A percentile compares a stretch with the other conserved stretches of the same genome.
Evolutionary conservation across 306 rosid species (phyloP).

Genomic region (Vigna radiata): DNA sequence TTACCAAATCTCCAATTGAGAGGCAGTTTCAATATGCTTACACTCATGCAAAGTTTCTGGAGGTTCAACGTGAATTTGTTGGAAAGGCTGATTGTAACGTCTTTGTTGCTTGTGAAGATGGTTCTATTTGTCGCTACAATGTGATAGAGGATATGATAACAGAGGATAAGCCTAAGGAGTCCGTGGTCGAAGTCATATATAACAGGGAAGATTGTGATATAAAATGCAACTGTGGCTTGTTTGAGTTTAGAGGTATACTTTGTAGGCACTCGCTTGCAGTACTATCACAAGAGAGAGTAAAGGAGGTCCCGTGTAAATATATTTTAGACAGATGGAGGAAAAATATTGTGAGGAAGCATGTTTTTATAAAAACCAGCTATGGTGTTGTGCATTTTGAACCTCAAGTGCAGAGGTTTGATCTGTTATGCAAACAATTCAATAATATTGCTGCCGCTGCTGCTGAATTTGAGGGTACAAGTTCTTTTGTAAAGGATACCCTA

Average conservation of each 20-base stretch:
- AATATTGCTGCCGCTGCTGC: slow-evolving; percentile 46
- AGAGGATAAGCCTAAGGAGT: slow-evolving; percentile 36
- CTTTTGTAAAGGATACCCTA: slow-evolving; percentile 40
- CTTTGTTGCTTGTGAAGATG: slow-evolving; percentile 9
- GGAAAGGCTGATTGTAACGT: slow-evolving; percentile 48
- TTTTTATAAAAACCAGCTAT: slow-evolving; percentile 41
- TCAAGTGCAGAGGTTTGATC: slow-evolving; percentile 40
- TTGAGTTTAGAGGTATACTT: slow-evolving; percentile 50
- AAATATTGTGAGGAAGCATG: slow-evolving; percentile 41
- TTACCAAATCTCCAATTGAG: slow-evolving; percentile 43
- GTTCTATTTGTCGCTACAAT: slow-evolving; percentile 44
- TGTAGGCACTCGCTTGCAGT: slow-evolving; percentile 53
- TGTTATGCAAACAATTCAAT: slow-evolving; percentile 39
- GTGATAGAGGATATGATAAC: slow-evolving; percentile 42
- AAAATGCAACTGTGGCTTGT: slow-evolving; percentile 44
- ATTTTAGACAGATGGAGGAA: slow-evolving; percentile 48
- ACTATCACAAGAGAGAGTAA: slow-evolving; percentile 49
- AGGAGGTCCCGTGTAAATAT: slow-evolving; percentile 44
- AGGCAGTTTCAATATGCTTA: slow-evolving; percentile 40
- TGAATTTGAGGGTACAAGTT: slow-evolving; percentile 52
- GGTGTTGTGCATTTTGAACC: slow-evolving; percentile 44
- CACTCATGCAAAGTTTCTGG: slow-evolving; percentile 43
- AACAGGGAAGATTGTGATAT: slow-evolving; percentile 39
- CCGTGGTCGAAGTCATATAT: slow-evolving; percentile 32
- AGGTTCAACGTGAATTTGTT: slow-evolving; percentile 45